Evolutionary conservation across 1,284 basidiomycete species (phyloP).

Genomic region (Singerocomus rubriflavus): DNA sequence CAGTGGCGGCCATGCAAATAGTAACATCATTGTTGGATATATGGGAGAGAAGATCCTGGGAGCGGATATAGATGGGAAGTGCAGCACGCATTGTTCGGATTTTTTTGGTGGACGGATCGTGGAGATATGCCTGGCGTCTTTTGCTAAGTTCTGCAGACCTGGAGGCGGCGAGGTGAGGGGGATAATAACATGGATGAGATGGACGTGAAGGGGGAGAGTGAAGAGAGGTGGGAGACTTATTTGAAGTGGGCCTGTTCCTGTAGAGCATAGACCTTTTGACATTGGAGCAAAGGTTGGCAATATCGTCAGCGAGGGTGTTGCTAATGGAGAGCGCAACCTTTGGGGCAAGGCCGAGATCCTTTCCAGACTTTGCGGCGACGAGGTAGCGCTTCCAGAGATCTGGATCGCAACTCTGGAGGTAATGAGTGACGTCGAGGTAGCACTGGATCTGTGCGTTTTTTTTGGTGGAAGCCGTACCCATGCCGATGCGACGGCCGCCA

Average conservation of each 20-base stretch:
- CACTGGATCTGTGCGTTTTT: conserved; percentile 74
- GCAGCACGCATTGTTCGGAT: conserved; percentile 69
- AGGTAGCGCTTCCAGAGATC: conserved; percentile 77
- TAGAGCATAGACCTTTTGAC: conserved; percentile 57
- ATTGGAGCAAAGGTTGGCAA: conserved; percentile 71
- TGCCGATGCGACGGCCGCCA: conserved; percentile 76
- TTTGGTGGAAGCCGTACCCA: conserved; percentile 70
- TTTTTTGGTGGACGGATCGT: conserved; percentile 56
- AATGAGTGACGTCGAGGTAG: conserved; percentile 86
- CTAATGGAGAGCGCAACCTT: conserved; percentile 73
- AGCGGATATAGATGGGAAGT: conserved; percentile 73
- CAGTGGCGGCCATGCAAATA: conserved; percentile 93
- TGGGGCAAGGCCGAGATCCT: conserved; percentile 68
- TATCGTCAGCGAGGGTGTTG: conserved; percentile 67
- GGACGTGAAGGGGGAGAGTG: conserved; percentile 2
- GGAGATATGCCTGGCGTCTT: conserved; percentile 61
- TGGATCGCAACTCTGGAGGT: conserved; percentile 82
- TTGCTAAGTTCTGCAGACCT: conserved; percentile 64
- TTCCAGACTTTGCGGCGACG: conserved; percentile 57
- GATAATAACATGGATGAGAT: conserved; percentile 17
- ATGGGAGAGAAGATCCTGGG: conserved; percentile 65
- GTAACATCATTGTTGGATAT: conserved; percentile 84
- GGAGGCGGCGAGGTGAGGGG: conserved; percentile 17
- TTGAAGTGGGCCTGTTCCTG: conserved; percentile 41
- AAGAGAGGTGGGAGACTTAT: conserved; percentile 2